These are phyloP conservation scores for Neonectria coccinea DNA, from an alignment of 2,329 filamentous ascomycete species.

Conservation along the genomic window DNA sequence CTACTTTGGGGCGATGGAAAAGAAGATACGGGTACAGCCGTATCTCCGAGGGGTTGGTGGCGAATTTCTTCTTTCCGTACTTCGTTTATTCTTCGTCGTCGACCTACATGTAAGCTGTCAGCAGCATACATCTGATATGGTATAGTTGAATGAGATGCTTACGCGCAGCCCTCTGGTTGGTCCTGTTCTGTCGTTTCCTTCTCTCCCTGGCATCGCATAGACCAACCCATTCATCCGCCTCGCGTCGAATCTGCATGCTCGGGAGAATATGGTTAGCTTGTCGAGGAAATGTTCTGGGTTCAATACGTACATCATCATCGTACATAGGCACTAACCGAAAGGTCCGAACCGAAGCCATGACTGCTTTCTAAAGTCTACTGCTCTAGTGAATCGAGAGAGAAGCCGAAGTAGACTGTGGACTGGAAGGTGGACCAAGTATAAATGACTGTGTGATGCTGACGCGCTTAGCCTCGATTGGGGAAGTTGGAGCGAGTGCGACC, in stretches of 20 bases:
- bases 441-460: constrained; percentile 17
- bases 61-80: constrained; percentile 7
- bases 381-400: neutral
- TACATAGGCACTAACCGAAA: constrained; percentile 37
- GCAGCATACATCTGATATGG: neutral
- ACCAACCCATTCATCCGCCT: constrained; percentile 36
- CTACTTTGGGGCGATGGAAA: neutral
- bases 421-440: neutral
- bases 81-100: constrained; percentile 30
- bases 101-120: constrained; percentile 30
- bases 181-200: constrained; percentile 37
- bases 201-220: constrained; percentile 34
- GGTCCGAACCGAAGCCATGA: constrained; percentile 36
- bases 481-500: neutral
- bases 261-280: constrained; percentile 5
- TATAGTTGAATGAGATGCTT: neutral
- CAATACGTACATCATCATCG: constrained; percentile 17
- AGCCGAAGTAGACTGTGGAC: neutral
- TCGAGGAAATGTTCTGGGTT: neutral
- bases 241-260: constrained; percentile 14
- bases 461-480: constrained; percentile 18
- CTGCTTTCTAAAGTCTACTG: neutral
- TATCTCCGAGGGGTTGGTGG: neutral
- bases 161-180: constrained; percentile 38
- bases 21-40: neutral